These are phyloP conservation scores for Bonia amplexicaulis DNA, from an alignment of 176 grass and related monocot genomes.

Conservation along the genomic window DNA sequence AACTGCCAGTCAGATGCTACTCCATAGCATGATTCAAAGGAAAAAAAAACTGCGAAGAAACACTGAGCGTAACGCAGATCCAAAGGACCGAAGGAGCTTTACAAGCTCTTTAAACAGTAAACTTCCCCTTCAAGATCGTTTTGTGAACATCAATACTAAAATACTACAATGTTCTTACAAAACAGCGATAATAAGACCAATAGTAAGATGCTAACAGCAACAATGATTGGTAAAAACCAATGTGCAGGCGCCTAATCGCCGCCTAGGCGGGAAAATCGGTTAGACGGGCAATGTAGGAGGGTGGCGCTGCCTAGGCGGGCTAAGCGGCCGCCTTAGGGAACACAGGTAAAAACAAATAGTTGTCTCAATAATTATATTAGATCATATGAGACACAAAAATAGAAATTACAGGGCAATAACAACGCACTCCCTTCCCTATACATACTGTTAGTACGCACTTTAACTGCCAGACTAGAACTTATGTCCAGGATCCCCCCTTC, in stretches of 20 bases:
- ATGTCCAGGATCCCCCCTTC: background rate
- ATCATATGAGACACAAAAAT: background rate
- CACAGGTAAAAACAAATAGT: background rate
- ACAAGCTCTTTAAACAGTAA: background rate
- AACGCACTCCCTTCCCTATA: constrained; percentile 18
- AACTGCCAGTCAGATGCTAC: background rate
- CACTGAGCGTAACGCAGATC: background rate
- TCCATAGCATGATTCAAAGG: background rate
- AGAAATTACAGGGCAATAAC: constrained; percentile 6
- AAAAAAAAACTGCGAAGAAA: background rate
- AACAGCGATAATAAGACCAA: background rate
- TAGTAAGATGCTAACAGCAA: background rate
- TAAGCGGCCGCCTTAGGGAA: no score
- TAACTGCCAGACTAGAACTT: constrained; percentile 22
- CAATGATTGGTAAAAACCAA: background rate
- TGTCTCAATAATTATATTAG: background rate
- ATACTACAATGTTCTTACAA: background rate
- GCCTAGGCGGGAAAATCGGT: no score
- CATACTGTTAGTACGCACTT: constrained; percentile 15
- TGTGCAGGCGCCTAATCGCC: no score
- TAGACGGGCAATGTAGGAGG: no score
- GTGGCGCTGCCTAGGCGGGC: no score
- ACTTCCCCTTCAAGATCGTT: background rate
- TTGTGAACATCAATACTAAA: background rate
- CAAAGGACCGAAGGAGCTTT: background rate